Percentiles rank a stretch among this genome's conserved stretches.
These are phyloP conservation scores for Stereum hirsutum DNA, from an alignment of 1,284 basidiomycete genomes.

Conservation along the genomic window DNA sequence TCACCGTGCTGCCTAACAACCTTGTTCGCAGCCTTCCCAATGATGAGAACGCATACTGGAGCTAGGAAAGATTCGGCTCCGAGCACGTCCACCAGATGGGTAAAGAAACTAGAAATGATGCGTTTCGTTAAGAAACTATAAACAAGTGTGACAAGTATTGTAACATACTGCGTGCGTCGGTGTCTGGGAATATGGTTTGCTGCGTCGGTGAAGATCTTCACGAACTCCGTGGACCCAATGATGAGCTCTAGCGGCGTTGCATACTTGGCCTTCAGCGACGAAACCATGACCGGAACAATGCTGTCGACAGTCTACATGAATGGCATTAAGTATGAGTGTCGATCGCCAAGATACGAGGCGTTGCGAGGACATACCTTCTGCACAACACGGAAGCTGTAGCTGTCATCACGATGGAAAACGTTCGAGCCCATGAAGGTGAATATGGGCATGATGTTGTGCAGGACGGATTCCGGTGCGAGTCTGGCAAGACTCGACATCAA, in stretches of 20 bases:
- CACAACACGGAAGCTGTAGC: slow-evolving; percentile 91
- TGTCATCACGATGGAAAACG: slow-evolving; percentile 93
- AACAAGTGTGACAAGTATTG: not conserved
- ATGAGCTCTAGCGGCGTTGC: slow-evolving; percentile 49
- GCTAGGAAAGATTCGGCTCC: slow-evolving; percentile 79
- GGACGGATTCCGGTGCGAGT: slow-evolving; percentile 82
- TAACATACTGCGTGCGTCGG: slow-evolving; percentile 67
- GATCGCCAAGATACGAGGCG: not conserved
- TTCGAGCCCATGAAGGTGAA: slow-evolving; percentile 99
- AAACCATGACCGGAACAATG: slow-evolving; percentile 90
- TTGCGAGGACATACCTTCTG: slow-evolving; percentile 56
- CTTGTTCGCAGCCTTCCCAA: slow-evolving; percentile 72
- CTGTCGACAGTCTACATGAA: slow-evolving; percentile 72
- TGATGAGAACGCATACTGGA: slow-evolving; percentile 78
- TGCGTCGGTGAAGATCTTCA: slow-evolving; percentile 86
- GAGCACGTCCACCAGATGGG: slow-evolving; percentile 82
- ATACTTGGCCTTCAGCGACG: slow-evolving; percentile 57
- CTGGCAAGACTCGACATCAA: slow-evolving; percentile 81
- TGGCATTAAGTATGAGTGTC: not conserved
- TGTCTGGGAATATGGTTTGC: slow-evolving; percentile 83
- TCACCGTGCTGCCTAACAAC: slow-evolving; percentile 56
- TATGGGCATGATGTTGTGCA: slow-evolving; percentile 96
- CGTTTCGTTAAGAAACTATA: slow-evolving; percentile 2
- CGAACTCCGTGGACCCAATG: slow-evolving; percentile 60
- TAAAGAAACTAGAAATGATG: slow-evolving; percentile 65